phyloP scores from a whole-genome alignment of 176 grass and related monocot genomes.

The Areca catechu region DNA sequence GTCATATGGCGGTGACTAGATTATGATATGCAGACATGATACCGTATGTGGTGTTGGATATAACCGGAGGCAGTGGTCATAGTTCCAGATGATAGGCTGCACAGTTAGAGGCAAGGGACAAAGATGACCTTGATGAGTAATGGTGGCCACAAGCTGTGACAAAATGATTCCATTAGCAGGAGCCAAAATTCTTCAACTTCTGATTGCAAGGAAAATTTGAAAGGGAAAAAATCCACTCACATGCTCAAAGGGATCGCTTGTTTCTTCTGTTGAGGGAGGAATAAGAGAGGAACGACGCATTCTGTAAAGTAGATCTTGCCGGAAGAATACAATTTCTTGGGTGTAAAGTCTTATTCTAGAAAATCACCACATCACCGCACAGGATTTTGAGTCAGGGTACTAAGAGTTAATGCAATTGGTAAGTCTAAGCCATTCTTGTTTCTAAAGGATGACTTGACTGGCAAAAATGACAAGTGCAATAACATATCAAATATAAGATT shows the following conservation, averaged over 20 bases:
- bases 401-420: not conserved
- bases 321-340: conserved; percentile 95
- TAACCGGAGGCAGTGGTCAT: conserved; percentile 81
- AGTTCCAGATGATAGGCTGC: conserved; percentile 98
- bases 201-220: not conserved
- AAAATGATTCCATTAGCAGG: conserved; percentile 4
- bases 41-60: conserved; percentile 92
- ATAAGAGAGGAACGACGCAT: conserved; percentile 82
- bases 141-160: conserved; percentile 84
- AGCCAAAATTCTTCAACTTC: not conserved
- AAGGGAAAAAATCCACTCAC: conserved; percentile 19
- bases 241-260: conserved; percentile 86
- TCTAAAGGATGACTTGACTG: too few relatives aligned
- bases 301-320: conserved; percentile 93
- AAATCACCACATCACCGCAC: conserved; percentile 1
- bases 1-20: too few relatives aligned
- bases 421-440: too few relatives aligned
- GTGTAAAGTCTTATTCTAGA: conserved; percentile 77
- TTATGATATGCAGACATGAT: conserved; percentile 21
- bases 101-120: conserved; percentile 93
- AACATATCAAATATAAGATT: too few relatives aligned
- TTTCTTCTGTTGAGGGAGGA: conserved; percentile 77
- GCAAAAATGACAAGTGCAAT: too few relatives aligned
- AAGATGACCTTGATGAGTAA: conserved; percentile 97
- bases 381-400: not conserved